Percentiles rank a stretch among this genome's conserved stretches.
Conservation (phyloP, 2,329 filamentous ascomycete species). For the Diaporthe ilicicola region DNA sequence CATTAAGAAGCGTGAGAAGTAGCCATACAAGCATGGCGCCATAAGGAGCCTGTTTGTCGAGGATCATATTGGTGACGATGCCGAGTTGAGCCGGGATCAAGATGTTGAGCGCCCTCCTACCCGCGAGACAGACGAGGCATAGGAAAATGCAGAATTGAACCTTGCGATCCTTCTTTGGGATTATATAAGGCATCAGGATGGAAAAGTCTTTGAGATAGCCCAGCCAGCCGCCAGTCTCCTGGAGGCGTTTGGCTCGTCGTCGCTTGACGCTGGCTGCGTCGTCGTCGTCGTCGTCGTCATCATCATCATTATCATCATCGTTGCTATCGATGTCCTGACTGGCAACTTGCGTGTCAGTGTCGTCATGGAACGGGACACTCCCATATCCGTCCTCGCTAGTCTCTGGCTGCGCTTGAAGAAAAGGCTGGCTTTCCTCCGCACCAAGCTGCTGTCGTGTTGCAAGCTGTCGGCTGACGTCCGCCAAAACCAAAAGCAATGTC, state of each 20-base stretch:
- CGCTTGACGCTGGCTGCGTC: constrained; percentile 6
- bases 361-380: background rate
- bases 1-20: background rate
- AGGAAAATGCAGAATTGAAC: background rate
- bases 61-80: background rate
- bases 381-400: background rate
- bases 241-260: background rate
- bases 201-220: constrained; percentile 30
- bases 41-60: background rate
- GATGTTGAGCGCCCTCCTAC: background rate
- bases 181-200: constrained; percentile 16
- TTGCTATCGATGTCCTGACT: background rate
- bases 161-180: constrained; percentile 10
- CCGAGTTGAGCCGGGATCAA: constrained; percentile 8
- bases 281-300: background rate
- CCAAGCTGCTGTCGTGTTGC: background rate
- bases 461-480: background rate
- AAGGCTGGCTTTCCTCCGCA: background rate
- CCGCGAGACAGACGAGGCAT: background rate
- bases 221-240: constrained; percentile 26
- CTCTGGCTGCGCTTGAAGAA: background rate
- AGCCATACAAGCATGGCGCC: background rate
- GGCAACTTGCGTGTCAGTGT: background rate
- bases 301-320: background rate
- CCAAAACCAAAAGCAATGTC: background rate